Base-by-base conservation (phyloP, 1,284 basidiomycete species). In the Mycosarcoma maydis region DNA sequence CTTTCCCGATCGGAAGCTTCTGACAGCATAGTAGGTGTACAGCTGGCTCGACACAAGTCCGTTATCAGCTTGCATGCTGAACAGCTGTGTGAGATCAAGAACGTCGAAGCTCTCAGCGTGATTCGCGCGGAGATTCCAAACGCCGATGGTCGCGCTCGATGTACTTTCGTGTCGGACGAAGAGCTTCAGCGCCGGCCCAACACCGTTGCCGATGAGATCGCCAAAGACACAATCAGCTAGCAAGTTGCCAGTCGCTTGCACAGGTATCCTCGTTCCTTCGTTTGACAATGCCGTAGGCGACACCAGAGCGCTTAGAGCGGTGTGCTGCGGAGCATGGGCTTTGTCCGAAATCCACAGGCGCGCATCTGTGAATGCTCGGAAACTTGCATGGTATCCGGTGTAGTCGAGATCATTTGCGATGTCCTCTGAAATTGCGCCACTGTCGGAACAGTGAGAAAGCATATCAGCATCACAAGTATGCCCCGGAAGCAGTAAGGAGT, bases 401-500 rank as follows among this genome's bases (percentile, higher is more conserved):
- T 44, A 60, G 42, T 69, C 72, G 23, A 33, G n/a, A 0, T n/a
- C 48, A 4, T 40, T 20, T 17, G 19, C 17, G 13, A 23, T 16
- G n/a, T 29, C 40, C 20, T 43, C 62, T 6, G 26, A 16, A 20
- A 16, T 9, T 13, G 16, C 22, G 57, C 60, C 23, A 23, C 20
- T 19, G 41, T 23, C n/a, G 6, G 43, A 46, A 14, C 64, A 67
- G 30, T 55, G 33, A 9, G 62, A 71, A 24, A 75, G 71, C 80
- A 82, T 81, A 60, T 82, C 80, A 29, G 77, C 72, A 43, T 80
- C 77, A 26, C 59, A 50, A 1, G n/a, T 26, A 14, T 61, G 50
- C 45, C 77, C 45, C 1, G 59, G 42, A 14, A 81, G 52, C 26
- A 81, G 45, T 20, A 77, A 29, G 11, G 72, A 41, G 17, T 58